A percentile compares a stretch with the other conserved stretches of the same genome.
These are phyloP conservation scores for Tylopilus sp. DNA, from an alignment of 768 basidiomycete species.

Conservation along the genomic window DNA sequence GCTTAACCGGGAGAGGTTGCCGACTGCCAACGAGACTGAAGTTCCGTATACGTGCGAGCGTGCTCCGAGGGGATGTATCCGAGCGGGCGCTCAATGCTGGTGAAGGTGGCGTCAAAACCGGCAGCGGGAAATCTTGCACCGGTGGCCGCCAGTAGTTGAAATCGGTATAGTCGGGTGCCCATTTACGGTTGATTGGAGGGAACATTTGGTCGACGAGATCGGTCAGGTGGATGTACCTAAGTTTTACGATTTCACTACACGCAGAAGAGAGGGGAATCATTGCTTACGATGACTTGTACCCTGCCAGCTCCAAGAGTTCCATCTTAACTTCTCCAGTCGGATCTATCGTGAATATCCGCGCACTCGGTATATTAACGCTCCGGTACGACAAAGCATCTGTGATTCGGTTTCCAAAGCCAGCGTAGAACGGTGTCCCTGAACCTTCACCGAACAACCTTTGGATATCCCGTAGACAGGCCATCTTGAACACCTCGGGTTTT, in stretches of 20 bases:
- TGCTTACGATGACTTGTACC: slow-evolving; percentile 91
- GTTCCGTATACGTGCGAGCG: slow-evolving; percentile 71
- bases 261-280: neutral
- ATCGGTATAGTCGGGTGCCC: slow-evolving; percentile 89
- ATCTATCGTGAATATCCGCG: slow-evolving; percentile 96
- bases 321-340: slow-evolving; percentile 94
- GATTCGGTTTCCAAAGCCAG: slow-evolving; percentile 97
- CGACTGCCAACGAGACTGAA: slow-evolving; percentile 67
- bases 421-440: slow-evolving; percentile 81
- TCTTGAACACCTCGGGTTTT: slow-evolving; percentile 99
- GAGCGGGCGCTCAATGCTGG: slow-evolving; percentile 93
- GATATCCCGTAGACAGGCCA: slow-evolving; percentile 96
- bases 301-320: slow-evolving; percentile 93
- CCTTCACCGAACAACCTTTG: slow-evolving; percentile 81
- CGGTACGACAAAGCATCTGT: slow-evolving; percentile 98
- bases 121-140: slow-evolving; percentile 72
- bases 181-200: slow-evolving; percentile 89
- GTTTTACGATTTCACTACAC: neutral
- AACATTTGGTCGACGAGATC: slow-evolving; percentile 99
- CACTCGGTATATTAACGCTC: slow-evolving; percentile 90
- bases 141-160: slow-evolving; percentile 95
- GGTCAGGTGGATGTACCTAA: slow-evolving; percentile 96
- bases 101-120: slow-evolving; percentile 81
- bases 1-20: slow-evolving; percentile 30
- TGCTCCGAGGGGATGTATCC: slow-evolving; percentile 72